Evolutionary conservation across 2,329 filamentous ascomycete genomes (phyloP).

Genomic region (Geoglossum cookeanum): DNA sequence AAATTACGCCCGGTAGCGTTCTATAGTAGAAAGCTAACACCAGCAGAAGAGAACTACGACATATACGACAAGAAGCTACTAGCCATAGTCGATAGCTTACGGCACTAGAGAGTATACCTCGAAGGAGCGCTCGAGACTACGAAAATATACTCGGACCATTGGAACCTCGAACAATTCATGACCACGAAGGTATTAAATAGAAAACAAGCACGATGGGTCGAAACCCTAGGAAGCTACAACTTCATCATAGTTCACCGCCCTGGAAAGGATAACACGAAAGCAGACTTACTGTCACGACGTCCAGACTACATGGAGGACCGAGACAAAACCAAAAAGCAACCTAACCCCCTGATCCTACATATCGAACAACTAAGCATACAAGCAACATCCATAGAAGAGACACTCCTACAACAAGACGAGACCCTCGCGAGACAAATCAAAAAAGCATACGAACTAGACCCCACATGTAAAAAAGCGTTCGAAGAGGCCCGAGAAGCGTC

Average conservation of each 20-base stretch:
- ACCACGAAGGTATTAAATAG: slow-evolving; percentile 15
- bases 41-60: slow-evolving; percentile 9
- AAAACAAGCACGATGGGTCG: not conserved
- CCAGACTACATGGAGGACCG: too few relatives aligned
- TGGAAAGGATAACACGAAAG: not conserved
- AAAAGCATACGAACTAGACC: too few relatives aligned
- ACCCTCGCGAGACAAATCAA: too few relatives aligned
- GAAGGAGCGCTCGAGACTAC: slow-evolving; percentile 6
- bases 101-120: slow-evolving; percentile 13
- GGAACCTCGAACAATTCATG: slow-evolving; percentile 16
- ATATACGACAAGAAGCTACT: slow-evolving; percentile 12
- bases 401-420: too few relatives aligned
- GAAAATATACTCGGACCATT: slow-evolving; percentile 15
- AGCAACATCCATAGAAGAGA: too few relatives aligned
- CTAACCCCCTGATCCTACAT: too few relatives aligned
- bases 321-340: too few relatives aligned
- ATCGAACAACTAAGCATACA: too few relatives aligned
- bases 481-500: too few relatives aligned
- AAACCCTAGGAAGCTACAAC: not conserved
- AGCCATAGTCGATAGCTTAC: slow-evolving; percentile 11
- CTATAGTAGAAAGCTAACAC: slow-evolving; percentile 8
- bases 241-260: not conserved
- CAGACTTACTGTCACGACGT: too few relatives aligned
- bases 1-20: slow-evolving; percentile 8
- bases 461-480: too few relatives aligned